phyloP scores from a whole-genome alignment of 1,284 basidiomycete species.

The Fereydounia khargensis region DNA sequence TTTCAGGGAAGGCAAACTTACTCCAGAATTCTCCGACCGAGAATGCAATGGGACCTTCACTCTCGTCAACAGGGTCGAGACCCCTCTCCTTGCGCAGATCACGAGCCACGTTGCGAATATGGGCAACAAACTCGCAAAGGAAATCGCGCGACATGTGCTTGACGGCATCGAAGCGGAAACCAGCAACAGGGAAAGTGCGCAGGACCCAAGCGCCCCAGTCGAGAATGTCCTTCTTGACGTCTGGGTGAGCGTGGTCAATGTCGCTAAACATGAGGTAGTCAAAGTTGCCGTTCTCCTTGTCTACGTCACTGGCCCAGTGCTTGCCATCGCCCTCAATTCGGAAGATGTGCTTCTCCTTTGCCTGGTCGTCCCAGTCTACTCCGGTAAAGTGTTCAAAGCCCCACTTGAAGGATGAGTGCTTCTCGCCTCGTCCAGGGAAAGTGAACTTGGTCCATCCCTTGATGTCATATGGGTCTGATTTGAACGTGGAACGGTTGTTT shows the following conservation, averaged over 20 bases:
- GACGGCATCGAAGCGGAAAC: conserved; percentile 51
- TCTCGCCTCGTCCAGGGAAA: conserved; percentile 73
- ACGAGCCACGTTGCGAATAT: conserved; percentile 59
- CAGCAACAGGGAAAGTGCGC: conserved; percentile 40
- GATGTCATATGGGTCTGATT: conserved; percentile 32
- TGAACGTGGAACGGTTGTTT: conserved; percentile 27
- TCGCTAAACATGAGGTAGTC: conserved; percentile 60
- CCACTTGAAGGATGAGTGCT: conserved; percentile 64
- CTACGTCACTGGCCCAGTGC: conserved; percentile 59
- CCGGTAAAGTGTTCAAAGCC: conserved; percentile 62
- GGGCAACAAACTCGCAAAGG: conserved; percentile 63
- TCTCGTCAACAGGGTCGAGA: conserved; percentile 32
- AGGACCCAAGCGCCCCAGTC: conserved; percentile 65
- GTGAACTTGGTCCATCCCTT: conserved; percentile 65
- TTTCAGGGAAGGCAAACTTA: too few relatives aligned
- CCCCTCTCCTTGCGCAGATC: conserved; percentile 32
- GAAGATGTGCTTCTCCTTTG: conserved; percentile 67
- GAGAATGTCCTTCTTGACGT: conserved; percentile 62
- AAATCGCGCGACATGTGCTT: conserved; percentile 58
- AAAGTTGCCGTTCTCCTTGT: conserved; percentile 59
- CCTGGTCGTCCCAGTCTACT: conserved; percentile 79
- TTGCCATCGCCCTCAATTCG: conserved; percentile 62
- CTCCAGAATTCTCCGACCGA: conserved; percentile 50
- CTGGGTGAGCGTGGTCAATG: conserved; percentile 80
- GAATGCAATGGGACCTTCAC: conserved; percentile 34